phyloP scores from a whole-genome alignment of 2,329 filamentous ascomycete genomes.

The Hypoxylon sp. region DNA sequence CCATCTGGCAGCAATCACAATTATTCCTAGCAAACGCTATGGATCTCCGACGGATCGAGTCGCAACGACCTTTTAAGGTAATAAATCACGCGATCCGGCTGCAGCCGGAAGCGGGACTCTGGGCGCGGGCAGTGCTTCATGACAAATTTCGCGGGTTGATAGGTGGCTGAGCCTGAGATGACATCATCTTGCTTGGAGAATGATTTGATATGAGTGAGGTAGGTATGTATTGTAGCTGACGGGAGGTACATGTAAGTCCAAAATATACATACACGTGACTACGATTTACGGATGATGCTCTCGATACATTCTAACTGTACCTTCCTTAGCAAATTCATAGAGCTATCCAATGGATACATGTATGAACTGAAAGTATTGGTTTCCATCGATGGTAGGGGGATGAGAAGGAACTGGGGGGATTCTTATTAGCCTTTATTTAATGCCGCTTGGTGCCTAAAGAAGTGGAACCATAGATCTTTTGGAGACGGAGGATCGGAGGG shows the following conservation, averaged over 20 bases:
- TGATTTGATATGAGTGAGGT: not conserved
- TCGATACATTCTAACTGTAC: too few relatives aligned
- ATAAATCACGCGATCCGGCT: slow-evolving; percentile 19
- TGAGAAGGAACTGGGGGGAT: too few relatives aligned
- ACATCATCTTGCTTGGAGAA: slow-evolving; percentile 1
- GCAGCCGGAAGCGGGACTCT: slow-evolving; percentile 15
- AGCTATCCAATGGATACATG: too few relatives aligned
- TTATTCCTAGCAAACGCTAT: slow-evolving; percentile 2
- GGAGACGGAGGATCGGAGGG: slow-evolving; percentile 28
- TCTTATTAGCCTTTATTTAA: not conserved
- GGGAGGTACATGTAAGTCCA: too few relatives aligned
- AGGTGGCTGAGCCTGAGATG: not conserved
- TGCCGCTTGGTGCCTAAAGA: not conserved
- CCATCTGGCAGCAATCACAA: slow-evolving; percentile 13
- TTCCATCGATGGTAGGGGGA: not conserved
- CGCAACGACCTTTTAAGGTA: slow-evolving; percentile 14
- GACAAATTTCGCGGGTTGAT: slow-evolving; percentile 8
- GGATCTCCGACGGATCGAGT: slow-evolving; percentile 5
- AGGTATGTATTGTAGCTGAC: too few relatives aligned
- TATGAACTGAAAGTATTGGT: too few relatives aligned
- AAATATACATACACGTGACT: too few relatives aligned
- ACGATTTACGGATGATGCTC: too few relatives aligned
- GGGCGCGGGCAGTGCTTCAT: slow-evolving; percentile 1
- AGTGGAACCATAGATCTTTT: slow-evolving; percentile 1
- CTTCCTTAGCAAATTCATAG: too few relatives aligned